Percentiles rank a stretch among this genome's conserved stretches.
These are phyloP conservation scores for Sclerospora graminicola DNA, from an alignment of 352 stramenopile genomes.

Conservation along the genomic window DNA sequence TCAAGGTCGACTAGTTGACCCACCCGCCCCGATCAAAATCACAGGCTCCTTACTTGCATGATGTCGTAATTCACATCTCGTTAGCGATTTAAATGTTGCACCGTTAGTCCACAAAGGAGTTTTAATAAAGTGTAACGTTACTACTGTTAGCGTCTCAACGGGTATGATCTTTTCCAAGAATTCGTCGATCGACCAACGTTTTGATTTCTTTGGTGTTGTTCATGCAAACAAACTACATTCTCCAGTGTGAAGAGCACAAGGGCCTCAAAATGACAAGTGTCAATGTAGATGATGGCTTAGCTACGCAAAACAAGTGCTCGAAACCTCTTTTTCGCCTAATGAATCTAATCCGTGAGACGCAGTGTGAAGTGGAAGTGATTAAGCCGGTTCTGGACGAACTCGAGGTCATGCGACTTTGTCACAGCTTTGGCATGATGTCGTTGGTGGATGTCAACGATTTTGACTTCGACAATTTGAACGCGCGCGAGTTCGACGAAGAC, in stretches of 20 bases:
- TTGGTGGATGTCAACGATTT: slow-evolving; percentile 42
- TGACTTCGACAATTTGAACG: slow-evolving; percentile 27
- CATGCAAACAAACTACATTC: neutral
- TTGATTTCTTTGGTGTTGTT: too few species aligned
- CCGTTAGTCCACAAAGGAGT: too few species aligned
- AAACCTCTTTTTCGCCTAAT: neutral
- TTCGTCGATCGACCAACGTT: too few species aligned
- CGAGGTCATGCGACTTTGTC: slow-evolving; percentile 58
- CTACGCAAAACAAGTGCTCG: neutral
- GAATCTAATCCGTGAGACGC: neutral
- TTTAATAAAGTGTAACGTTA: too few species aligned
- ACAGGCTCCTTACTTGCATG: too few species aligned
- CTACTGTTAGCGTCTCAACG: too few species aligned
- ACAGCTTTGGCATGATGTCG: slow-evolving; percentile 36
- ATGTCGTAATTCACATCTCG: too few species aligned
- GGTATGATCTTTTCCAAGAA: too few species aligned
- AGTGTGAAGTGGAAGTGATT: slow-evolving; percentile 46
- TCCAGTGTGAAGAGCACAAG: neutral
- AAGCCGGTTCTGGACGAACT: slow-evolving; percentile 66
- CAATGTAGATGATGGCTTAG: neutral
- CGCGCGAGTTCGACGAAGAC: slow-evolving; percentile 51
- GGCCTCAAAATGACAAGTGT: neutral
- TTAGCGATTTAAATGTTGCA: too few species aligned
- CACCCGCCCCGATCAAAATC: too few species aligned
- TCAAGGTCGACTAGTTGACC: too few species aligned